Conservation (phyloP, 129 eudicot genomes). For the Artemisia annua region DNA sequence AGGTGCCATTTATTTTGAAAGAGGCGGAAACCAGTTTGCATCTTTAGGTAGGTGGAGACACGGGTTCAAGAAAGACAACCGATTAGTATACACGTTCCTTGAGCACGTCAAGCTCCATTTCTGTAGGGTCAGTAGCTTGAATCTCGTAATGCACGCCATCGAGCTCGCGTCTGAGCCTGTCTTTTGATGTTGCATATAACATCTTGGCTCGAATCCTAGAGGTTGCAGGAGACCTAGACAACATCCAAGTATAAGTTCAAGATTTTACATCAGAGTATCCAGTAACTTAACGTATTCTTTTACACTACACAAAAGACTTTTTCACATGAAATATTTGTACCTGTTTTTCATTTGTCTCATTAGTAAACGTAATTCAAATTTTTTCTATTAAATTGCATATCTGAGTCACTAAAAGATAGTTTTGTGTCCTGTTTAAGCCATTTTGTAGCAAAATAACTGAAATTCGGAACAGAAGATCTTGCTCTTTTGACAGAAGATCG, state of each 20-base stretch:
- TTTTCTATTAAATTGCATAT: too few relatives aligned
- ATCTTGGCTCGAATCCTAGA: conserved; percentile 75
- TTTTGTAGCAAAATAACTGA: too few relatives aligned
- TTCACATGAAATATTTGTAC: too few relatives aligned
- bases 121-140: conserved; percentile 86
- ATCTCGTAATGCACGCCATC: conserved; percentile 84
- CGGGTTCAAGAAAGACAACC: conserved; percentile 25
- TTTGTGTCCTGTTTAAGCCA: too few relatives aligned
- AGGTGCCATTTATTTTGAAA: conserved; percentile 24
- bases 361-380: too few relatives aligned
- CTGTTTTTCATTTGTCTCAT: too few relatives aligned
- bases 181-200: conserved; percentile 80
- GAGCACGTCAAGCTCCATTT: conserved; percentile 77
- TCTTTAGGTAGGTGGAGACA: conserved; percentile 18
- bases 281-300: neutral
- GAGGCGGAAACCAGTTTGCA: conserved; percentile 14
- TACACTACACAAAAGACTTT: too few relatives aligned
- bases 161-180: conserved; percentile 55
- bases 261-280: neutral
- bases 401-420: too few relatives aligned
- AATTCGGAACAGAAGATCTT: too few relatives aligned
- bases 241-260: conserved; percentile 12
- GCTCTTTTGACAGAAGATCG: too few relatives aligned
- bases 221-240: conserved; percentile 64
- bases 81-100: conserved; percentile 59